Evolutionary conservation across 78 protist genomes (phyloP).

Genomic region (Dictyostelium intermedium): DNA sequence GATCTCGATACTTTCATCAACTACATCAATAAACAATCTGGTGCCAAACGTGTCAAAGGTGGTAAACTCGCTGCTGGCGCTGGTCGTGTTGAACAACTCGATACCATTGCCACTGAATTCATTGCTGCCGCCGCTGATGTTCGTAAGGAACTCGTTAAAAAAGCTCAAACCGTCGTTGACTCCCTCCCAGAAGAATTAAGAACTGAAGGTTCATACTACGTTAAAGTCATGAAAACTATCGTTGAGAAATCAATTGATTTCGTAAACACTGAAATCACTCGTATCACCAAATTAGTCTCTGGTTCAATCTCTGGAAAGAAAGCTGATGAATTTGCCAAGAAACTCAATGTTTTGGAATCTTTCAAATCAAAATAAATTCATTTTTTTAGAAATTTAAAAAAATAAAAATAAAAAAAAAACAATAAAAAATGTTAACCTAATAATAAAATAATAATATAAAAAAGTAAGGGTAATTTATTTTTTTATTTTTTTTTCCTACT

Average conservation of each 20-base stretch:
- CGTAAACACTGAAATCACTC: slow-evolving; percentile 65
- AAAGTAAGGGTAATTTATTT: neutral
- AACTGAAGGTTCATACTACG: slow-evolving; percentile 59
- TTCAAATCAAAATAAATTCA: slow-evolving; percentile 19
- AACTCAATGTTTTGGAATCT: slow-evolving; percentile 71
- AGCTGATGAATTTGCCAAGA: slow-evolving; percentile 75
- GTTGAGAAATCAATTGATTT: slow-evolving; percentile 61
- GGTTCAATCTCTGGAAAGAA: slow-evolving; percentile 59
- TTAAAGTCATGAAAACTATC: slow-evolving; percentile 75
- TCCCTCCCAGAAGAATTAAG: slow-evolving; percentile 33
- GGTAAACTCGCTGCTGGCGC: slow-evolving; percentile 76
- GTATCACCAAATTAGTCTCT: slow-evolving; percentile 63
- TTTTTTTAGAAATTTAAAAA: neutral
- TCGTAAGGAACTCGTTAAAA: slow-evolving; percentile 20
- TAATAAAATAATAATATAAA: neutral
- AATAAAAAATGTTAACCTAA: neutral
- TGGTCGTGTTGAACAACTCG: slow-evolving; percentile 81
- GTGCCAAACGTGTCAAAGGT: slow-evolving; percentile 52
- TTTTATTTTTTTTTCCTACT: neutral
- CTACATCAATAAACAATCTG: slow-evolving; percentile 82
- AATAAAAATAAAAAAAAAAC: neutral
- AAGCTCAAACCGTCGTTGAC: slow-evolving; percentile 42
- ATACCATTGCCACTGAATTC: slow-evolving; percentile 65
- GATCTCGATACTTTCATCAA: slow-evolving; percentile 74
- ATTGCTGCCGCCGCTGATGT: slow-evolving; percentile 63